Base-by-base conservation (phyloP, 2,329 filamentous ascomycete genomes). In the Calonectria pseudoreteaudii region DNA sequence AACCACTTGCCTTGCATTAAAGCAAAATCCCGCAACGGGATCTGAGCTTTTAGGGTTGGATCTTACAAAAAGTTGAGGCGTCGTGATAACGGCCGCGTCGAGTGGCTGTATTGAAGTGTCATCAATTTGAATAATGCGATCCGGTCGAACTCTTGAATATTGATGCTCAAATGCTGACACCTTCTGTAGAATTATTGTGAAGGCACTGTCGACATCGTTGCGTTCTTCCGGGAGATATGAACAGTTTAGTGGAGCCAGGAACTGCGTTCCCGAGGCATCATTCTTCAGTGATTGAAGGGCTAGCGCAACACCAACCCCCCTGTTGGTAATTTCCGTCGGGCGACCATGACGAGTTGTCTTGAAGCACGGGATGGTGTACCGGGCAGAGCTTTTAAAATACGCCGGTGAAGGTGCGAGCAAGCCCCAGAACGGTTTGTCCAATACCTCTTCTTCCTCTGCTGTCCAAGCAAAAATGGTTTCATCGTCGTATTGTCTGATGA, bases 311-410 rank as follows among this genome's bases (percentile, higher is more conserved):
- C 65, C 65, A 49, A 67, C 8, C 4, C 65, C 65, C 26, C 18
- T 67, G 16, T 67, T 67, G n/a, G 65, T 67, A 10, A 67, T 53
- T 53, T 67, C 65, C n/a, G 47, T 67, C 16, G 65, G 44, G 10
- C 44, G 44, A 3, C 65, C 65, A 10, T 53, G 44, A 20, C 65
- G 65, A n/a, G 47, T 18, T 14, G 20, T 34, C 23, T 67, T 67
- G 47, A 67, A 67, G 16, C 3, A 31, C 3, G 65, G 65, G 26
- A 67, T 53, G 8, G 23, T 53, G 23, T 52, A 67, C 3, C 18
- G 28, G 6, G n/a, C 28, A 5, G 65, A 67, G 31, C 38, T 34
- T 53, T 67, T 67, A 30, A 67, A 67, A 18, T 53, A 67, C 10
- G n/a, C 47, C n/a, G 65, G 65, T 5, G 34, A 53, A 8, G 65